These are phyloP conservation scores for Allium sativum DNA, from an alignment of 106 monocot genomes.

Conservation along the genomic window DNA sequence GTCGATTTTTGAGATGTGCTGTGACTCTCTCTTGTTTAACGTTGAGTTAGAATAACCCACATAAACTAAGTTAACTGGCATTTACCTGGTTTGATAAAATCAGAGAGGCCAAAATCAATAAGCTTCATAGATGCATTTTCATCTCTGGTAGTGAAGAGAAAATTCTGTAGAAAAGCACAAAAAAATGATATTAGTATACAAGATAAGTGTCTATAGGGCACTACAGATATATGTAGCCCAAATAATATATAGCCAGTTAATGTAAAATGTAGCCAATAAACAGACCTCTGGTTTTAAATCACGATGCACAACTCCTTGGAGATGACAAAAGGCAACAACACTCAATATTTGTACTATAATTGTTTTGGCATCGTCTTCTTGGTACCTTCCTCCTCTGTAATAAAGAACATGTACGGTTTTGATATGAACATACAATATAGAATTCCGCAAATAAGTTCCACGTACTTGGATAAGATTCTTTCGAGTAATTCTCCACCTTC, in stretches of 20 bases:
- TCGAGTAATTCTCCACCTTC: constrained; percentile 79
- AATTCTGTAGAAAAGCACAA: constrained; percentile 21
- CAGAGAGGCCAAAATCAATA: constrained; percentile 40
- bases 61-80: not conserved
- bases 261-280: constrained; percentile 4
- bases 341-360: constrained; percentile 62
- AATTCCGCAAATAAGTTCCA: not conserved
- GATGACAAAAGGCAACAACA: constrained; percentile 75
- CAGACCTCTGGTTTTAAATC: constrained; percentile 84
- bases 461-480: constrained; percentile 70
- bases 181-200: not conserved
- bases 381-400: constrained; percentile 68
- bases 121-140: constrained; percentile 27
- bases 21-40: too few relatives aligned
- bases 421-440: not conserved
- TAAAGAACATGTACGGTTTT: constrained; percentile 7
- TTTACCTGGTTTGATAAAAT: constrained; percentile 33
- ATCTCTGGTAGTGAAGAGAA: constrained; percentile 29
- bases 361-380: constrained; percentile 63
- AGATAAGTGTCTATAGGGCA: not conserved
- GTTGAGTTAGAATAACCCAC: too few relatives aligned
- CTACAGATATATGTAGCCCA: not conserved
- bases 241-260: too few relatives aligned
- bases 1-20: too few relatives aligned
- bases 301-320: constrained; percentile 80